A percentile compares a stretch with the other conserved stretches of the same genome.
Evolutionary conservation across 2,329 filamentous ascomycete species (phyloP).

Genomic region (Amesomyces nigricolor): DNA sequence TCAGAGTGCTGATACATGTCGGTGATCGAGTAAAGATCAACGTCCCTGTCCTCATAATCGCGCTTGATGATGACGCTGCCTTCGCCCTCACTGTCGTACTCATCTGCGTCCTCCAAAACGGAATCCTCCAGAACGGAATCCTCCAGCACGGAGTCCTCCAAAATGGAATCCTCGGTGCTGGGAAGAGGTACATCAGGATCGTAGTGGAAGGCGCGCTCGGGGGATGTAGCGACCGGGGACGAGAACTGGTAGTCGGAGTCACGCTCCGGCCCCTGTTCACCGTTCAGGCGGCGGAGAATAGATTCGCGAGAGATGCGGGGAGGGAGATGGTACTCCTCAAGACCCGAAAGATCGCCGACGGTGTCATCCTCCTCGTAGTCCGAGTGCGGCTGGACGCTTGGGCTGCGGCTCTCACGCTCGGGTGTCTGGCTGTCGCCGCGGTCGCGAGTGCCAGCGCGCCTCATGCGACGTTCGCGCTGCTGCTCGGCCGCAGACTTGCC

Average conservation of each 20-base stretch:
- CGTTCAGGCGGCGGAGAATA: constrained; percentile 83
- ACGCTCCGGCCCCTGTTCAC: constrained; percentile 47
- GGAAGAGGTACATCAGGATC: constrained; percentile 90
- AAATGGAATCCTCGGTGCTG: constrained; percentile 67
- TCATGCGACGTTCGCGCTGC: constrained; percentile 64
- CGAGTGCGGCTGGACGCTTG: constrained; percentile 34
- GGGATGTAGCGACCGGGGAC: constrained; percentile 54
- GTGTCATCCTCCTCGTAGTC: constrained; percentile 53
- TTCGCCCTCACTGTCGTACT: constrained; percentile 41
- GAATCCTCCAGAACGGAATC: constrained; percentile 63
- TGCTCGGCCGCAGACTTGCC: constrained; percentile 57
- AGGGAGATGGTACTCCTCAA: constrained; percentile 61
- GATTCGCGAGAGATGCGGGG: constrained; percentile 87
- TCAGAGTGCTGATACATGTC: constrained; percentile 58
- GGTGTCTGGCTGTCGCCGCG: constrained; percentile 39
- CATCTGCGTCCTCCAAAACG: constrained; percentile 40
- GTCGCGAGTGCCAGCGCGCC: constrained; percentile 53
- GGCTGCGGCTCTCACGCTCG: constrained; percentile 34
- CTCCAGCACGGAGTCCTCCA: constrained; percentile 46
- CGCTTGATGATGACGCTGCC: constrained; percentile 63
- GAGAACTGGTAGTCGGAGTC: constrained; percentile 61
- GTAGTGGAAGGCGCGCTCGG: constrained; percentile 53
- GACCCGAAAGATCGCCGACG: constrained; percentile 53
- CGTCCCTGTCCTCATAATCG: constrained; percentile 53
- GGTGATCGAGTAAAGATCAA: constrained; percentile 62